Conservation (phyloP, 164 flowering plant genomes). For the Magnolia sinica region DNA sequence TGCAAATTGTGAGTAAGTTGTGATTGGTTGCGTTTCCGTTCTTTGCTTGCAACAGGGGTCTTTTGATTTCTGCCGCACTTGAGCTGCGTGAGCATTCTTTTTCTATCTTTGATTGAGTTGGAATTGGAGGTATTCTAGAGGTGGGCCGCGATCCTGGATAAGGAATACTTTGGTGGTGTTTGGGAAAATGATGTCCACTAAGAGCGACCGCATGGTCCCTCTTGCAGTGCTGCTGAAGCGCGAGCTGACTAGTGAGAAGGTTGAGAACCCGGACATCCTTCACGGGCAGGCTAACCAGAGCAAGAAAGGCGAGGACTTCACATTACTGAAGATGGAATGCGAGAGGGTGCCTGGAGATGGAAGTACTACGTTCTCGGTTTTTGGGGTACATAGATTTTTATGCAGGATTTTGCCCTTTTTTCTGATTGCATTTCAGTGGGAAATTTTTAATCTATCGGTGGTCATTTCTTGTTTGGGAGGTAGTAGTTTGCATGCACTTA, state of each 20-base stretch:
- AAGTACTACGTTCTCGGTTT: constrained; percentile 73
- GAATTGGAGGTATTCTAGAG: neutral
- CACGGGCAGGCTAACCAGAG: constrained; percentile 88
- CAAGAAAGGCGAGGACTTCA: constrained; percentile 97
- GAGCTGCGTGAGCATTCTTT: neutral
- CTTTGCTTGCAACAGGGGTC: neutral
- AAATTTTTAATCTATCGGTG: neutral
- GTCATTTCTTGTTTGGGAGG: neutral
- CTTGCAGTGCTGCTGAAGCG: constrained; percentile 79
- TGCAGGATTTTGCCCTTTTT: neutral
- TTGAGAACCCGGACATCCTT: constrained; percentile 69
- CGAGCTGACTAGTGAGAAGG: constrained; percentile 77
- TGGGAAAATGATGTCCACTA: constrained; percentile 46
- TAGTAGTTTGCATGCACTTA: neutral
- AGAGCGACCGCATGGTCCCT: constrained; percentile 75
- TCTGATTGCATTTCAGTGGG: neutral
- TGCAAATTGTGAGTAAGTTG: neutral
- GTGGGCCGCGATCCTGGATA: neutral
- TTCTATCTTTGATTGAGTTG: neutral
- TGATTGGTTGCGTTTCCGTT: neutral
- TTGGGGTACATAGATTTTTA: constrained; percentile 47
- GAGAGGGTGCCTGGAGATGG: constrained; percentile 78
- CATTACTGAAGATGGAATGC: constrained; percentile 75
- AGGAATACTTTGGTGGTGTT: neutral
- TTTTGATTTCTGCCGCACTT: neutral